Base-by-base conservation (phyloP, 225 moss, liverwort and hornwort genomes). In the Rhytidiadelphus loreus region DNA sequence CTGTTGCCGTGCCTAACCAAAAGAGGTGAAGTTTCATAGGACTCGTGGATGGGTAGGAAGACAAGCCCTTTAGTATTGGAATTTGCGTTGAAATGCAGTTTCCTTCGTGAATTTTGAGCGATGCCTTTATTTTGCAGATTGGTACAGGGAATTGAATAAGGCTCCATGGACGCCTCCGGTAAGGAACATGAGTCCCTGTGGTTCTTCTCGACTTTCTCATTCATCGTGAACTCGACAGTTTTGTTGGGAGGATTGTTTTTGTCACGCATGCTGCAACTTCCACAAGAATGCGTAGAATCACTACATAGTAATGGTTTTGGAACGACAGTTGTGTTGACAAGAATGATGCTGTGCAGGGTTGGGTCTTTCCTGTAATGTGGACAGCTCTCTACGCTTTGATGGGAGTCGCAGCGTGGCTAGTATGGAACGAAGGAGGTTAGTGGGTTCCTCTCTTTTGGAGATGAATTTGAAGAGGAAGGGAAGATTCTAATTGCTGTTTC, bases 81-180 rank as follows among this genome's bases (percentile, higher is more conserved):
- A 66, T 88, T 46, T 46, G 76, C 35, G 41, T 53, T 76, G 46
- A 82, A 65, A 63, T 86, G 52, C 62, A 52, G 35, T 74, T 86
- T 56, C 56, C 33, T 68, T 68, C 39, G 41, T 50, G 86, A 50
- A 32, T 69, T 33, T 30, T 28, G 53, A 57, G 12, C 48, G 35
- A 46, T 35, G 71, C 41, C 78, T 63, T 65, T 39, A 15, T 35
- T 59, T 86, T 88, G 87, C 95, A 96, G 97, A 96, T 46, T 98
- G 98, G 98, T 98, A 95, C 75, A 89, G 83, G 80, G 61, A 91
- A 19, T 64, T 98, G 91, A 89, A 93, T 88, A 98, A 93, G 92
- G 95, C 98, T 32, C 89, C 95, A 86, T 98, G 98, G 98, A 98
- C 96, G 30, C 98, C 98, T 89, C 96, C 96, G 83, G 98, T 98